phyloP scores from a whole-genome alignment of 345 rosid genomes.

The Gynandropsis gynandra region DNA sequence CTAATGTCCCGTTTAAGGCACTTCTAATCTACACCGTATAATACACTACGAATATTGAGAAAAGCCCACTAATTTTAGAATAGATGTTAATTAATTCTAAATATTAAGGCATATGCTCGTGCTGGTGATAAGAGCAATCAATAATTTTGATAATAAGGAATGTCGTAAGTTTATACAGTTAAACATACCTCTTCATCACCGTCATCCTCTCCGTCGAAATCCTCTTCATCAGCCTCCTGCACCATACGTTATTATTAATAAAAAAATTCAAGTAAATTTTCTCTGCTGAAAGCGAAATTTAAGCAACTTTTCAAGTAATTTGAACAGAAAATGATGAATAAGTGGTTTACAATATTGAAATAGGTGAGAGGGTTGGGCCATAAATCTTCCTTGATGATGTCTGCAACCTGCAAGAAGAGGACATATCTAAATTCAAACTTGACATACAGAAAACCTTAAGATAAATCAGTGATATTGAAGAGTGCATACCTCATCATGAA shows the following conservation, averaged over 20 bases:
- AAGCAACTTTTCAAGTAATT: constrained; percentile 7
- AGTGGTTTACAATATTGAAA: constrained; percentile 59
- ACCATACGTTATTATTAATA: constrained; percentile 3
- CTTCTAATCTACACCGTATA: too few relatives aligned
- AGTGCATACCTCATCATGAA: constrained; percentile 65
- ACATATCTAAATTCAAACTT: constrained; percentile 14
- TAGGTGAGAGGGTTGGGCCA: constrained; percentile 93
- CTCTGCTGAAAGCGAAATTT: background rate
- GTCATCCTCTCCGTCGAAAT: constrained; percentile 40
- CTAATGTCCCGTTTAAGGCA: too few relatives aligned
- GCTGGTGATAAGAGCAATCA: background rate
- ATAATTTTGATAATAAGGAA: background rate
- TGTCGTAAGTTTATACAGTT: background rate
- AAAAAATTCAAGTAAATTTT: constrained; percentile 3
- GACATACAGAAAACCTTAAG: constrained; percentile 2
- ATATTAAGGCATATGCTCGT: background rate
- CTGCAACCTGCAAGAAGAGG: constrained; percentile 59
- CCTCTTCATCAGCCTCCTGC: constrained; percentile 72
- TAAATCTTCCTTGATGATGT: constrained; percentile 85
- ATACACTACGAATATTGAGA: background rate
- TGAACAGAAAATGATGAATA: constrained; percentile 2
- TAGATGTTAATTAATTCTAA: background rate
- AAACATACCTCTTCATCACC: constrained; percentile 51
- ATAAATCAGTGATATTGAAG: background rate
- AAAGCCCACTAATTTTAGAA: background rate